Conservation (phyloP, 306 rosid species). For the Acacia acuminata region DNA sequence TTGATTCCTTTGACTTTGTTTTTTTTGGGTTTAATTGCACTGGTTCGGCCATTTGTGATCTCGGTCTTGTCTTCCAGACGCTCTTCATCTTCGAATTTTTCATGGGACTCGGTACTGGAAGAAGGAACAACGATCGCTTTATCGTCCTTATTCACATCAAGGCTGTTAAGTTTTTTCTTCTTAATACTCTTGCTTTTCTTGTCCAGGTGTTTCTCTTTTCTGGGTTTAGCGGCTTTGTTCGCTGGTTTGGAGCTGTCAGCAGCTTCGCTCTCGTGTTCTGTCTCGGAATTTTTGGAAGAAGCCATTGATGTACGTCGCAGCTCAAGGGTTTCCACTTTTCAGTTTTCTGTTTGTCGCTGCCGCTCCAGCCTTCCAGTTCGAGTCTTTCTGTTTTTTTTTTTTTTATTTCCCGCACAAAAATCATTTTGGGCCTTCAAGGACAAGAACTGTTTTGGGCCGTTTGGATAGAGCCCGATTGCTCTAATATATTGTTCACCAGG, state of each 20-base stretch:
- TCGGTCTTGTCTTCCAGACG: slow-evolving; percentile 23
- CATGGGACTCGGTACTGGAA: slow-evolving; percentile 41
- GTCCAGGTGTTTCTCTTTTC: slow-evolving; percentile 4
- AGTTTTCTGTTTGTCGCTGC: too few species aligned
- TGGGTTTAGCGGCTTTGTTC: slow-evolving; percentile 17
- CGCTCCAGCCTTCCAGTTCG: background rate
- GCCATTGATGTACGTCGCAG: slow-evolving; percentile 45
- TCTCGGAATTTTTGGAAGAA: slow-evolving; percentile 51
- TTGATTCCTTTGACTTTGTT: slow-evolving; percentile 26
- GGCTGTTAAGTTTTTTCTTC: slow-evolving; percentile 46
- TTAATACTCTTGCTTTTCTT: slow-evolving; percentile 11
- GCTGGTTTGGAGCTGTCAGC: slow-evolving; percentile 31
- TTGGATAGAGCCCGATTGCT: too few species aligned
- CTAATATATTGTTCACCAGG: too few species aligned
- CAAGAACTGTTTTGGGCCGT: too few species aligned
- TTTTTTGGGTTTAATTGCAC: slow-evolving; percentile 30
- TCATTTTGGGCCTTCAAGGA: too few species aligned
- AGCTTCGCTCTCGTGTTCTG: slow-evolving; percentile 42
- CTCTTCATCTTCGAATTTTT: background rate
- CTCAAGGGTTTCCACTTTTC: background rate
- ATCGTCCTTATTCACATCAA: slow-evolving; percentile 27
- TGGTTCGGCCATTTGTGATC: slow-evolving; percentile 32
- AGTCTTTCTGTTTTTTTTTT: background rate
- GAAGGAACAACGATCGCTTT: slow-evolving; percentile 5
- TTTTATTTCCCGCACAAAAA: background rate